phyloP scores from a whole-genome alignment of 2,329 filamentous ascomycete genomes.

The Helminthosporium solani region DNA sequence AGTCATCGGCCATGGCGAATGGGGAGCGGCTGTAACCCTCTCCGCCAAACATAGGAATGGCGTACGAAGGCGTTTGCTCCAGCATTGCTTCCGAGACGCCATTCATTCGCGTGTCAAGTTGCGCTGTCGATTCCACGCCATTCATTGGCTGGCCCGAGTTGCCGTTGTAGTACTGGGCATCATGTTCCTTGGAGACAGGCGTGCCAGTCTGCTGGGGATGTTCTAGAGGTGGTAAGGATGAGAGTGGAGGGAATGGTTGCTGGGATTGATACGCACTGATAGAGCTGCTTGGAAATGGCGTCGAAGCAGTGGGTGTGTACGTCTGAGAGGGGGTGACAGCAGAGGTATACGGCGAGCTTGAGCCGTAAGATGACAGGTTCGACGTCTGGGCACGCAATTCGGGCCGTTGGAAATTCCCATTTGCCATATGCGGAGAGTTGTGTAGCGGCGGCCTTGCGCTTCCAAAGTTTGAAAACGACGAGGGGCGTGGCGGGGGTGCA shows the following conservation, averaged over 20 bases:
- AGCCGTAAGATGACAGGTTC: conserved; percentile 35
- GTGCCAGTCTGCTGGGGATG: conserved; percentile 41
- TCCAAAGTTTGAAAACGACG: conserved; percentile 34
- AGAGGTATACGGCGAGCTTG: conserved; percentile 39
- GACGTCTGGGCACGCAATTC: conserved; percentile 41
- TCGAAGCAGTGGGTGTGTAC: conserved; percentile 49
- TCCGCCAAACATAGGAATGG: conserved; percentile 83
- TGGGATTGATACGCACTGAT: conserved; percentile 56
- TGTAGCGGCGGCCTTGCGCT: conserved; percentile 33
- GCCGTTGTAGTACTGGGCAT: conserved; percentile 40
- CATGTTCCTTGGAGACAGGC: conserved; percentile 39
- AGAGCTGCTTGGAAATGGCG: conserved; percentile 36
- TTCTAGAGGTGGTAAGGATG: conserved; percentile 60
- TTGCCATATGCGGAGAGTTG: conserved; percentile 40
- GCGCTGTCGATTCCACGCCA: conserved; percentile 40
- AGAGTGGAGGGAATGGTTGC: conserved; percentile 64
- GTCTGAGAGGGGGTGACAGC: conserved; percentile 49
- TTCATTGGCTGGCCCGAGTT: conserved; percentile 41
- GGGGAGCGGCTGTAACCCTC: conserved; percentile 84
- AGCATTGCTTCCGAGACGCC: conserved; percentile 43
- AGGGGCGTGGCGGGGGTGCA: conserved; percentile 39
- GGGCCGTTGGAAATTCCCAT: conserved; percentile 37
- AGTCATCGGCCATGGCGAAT: conserved; percentile 84
- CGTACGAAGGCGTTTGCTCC: conserved; percentile 54
- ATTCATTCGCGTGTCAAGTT: conserved; percentile 36